Evolutionary conservation across 345 rosid species (phyloP).

Genomic region (Zanthoxylum bungeanum): DNA sequence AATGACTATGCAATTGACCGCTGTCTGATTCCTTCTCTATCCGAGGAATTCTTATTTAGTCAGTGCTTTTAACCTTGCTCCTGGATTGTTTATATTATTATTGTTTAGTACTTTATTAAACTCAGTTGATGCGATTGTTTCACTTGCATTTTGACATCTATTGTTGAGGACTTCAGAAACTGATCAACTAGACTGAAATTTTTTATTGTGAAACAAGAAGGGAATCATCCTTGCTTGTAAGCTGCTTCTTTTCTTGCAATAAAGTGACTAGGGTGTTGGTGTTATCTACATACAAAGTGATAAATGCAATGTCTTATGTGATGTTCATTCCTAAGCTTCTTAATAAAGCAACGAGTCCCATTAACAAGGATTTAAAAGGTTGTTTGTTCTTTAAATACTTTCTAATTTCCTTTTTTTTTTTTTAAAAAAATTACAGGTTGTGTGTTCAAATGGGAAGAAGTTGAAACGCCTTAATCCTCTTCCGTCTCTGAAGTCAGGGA

Average conservation of each 20-base stretch:
- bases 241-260: constrained; percentile 14
- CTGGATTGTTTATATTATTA: background rate
- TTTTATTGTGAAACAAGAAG: constrained; percentile 37
- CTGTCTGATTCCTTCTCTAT: constrained; percentile 46
- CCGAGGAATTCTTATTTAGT: background rate
- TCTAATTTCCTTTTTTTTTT: constrained; percentile 14
- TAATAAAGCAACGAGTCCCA: background rate
- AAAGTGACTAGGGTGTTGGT: background rate
- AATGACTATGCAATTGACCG: constrained; percentile 24
- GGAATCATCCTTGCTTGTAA: constrained; percentile 81
- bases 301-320: background rate
- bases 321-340: background rate
- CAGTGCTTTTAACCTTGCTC: background rate
- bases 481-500: constrained; percentile 62
- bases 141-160: background rate
- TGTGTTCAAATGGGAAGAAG: constrained; percentile 76
- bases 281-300: background rate
- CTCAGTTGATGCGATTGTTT: background rate
- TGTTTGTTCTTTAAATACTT: background rate
- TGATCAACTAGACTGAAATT: background rate
- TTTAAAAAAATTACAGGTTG: constrained; percentile 42
- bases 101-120: background rate
- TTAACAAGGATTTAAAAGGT: constrained; percentile 3
- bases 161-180: background rate
- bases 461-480: constrained; percentile 70